Conservation (phyloP, 495 filamentous ascomycete species). For the Talaromyces adpressus region DNA sequence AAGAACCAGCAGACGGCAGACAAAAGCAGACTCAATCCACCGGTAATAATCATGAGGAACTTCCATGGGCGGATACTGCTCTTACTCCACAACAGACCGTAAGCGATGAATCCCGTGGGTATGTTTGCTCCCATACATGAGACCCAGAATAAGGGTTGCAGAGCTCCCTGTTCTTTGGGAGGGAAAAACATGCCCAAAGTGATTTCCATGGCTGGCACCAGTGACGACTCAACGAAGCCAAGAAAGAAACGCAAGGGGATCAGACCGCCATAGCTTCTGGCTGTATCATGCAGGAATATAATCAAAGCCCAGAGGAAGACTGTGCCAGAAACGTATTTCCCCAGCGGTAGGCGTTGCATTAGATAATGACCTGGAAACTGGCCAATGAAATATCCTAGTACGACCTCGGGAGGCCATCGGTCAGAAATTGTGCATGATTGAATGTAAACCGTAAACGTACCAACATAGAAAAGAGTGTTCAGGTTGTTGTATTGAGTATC, state of each 20-base stretch:
- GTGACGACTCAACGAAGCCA: slow-evolving; percentile 14
- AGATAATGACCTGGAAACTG: slow-evolving; percentile 20
- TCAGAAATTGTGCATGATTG: background rate
- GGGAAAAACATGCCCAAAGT: slow-evolving; percentile 23
- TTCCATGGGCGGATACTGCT: slow-evolving; percentile 19
- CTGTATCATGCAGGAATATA: slow-evolving; percentile 17
- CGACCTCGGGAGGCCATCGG: too few species aligned
- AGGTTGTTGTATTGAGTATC: slow-evolving; percentile 18
- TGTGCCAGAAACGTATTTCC: slow-evolving; percentile 15
- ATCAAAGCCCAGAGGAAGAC: slow-evolving; percentile 17
- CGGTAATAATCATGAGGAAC: slow-evolving; percentile 22
- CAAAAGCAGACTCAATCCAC: slow-evolving; percentile 14
- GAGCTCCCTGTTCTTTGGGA: slow-evolving; percentile 14
- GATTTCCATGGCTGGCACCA: slow-evolving; percentile 21
- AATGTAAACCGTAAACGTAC: slow-evolving; percentile 9
- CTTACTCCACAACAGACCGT: slow-evolving; percentile 16
- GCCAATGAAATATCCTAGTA: slow-evolving; percentile 12
- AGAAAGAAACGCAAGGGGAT: slow-evolving; percentile 15
- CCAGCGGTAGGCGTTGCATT: slow-evolving; percentile 18
- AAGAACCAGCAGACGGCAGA: slow-evolving; percentile 12
- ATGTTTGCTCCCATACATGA: slow-evolving; percentile 15
- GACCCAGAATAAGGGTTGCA: slow-evolving; percentile 20
- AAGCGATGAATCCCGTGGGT: slow-evolving; percentile 18
- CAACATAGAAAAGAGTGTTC: slow-evolving; percentile 19
- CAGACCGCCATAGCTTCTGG: slow-evolving; percentile 15